A percentile compares a stretch with the other conserved stretches of the same genome.
phyloP scores from a whole-genome alignment of 257 asterid genomes.

The Solanum lycopersicoides region DNA sequence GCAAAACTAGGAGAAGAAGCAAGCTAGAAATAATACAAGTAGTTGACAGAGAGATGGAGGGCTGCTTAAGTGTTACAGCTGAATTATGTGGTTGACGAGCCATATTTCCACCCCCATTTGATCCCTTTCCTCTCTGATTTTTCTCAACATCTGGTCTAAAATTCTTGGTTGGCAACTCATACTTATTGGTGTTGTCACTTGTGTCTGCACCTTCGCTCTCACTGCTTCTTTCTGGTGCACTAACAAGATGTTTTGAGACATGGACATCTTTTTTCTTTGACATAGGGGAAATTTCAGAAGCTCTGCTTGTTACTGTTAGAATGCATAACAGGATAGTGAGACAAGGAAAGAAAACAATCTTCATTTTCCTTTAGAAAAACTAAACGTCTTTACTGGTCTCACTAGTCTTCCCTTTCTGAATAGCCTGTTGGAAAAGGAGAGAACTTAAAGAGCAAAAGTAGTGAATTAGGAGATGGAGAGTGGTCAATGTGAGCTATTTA shows the following conservation, averaged over 20 bases:
- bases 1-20: constrained; percentile 2
- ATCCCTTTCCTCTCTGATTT: constrained; percentile 26
- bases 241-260: neutral
- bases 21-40: constrained; percentile 14
- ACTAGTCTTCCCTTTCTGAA: neutral
- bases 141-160: constrained; percentile 4
- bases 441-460: neutral
- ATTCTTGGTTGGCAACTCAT: neutral
- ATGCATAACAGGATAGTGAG: constrained; percentile 14
- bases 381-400: neutral
- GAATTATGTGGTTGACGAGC: constrained; percentile 22
- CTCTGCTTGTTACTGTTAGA: constrained; percentile 4
- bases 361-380: neutral
- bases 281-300: constrained; percentile 9
- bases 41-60: neutral
- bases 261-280: neutral
- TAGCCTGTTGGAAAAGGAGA: neutral
- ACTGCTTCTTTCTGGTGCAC: constrained; percentile 11
- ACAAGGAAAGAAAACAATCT: constrained; percentile 11
- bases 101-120: constrained; percentile 34
- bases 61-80: neutral
- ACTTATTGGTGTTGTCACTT: neutral
- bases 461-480: neutral
- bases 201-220: constrained; percentile 2
- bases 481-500: neutral